A percentile compares a stretch with the other conserved stretches of the same genome.
These are phyloP conservation scores for Hymenoscyphus repandus DNA, from an alignment of 2,329 filamentous ascomycete species.

Conservation along the genomic window DNA sequence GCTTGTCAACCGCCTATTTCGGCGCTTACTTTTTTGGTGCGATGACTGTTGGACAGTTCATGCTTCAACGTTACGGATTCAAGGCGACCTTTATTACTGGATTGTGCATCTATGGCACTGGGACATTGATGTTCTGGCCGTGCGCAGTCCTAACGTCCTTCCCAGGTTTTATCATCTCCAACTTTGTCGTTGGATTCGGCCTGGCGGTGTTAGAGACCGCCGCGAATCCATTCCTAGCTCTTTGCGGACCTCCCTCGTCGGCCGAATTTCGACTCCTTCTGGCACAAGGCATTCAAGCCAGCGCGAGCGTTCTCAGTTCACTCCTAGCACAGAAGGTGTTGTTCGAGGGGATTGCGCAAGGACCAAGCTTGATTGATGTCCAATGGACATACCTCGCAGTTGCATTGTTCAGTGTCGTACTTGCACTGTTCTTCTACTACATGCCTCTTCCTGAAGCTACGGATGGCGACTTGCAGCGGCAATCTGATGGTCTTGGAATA, in stretches of 20 bases:
- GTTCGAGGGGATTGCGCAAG: slow-evolving; percentile 52
- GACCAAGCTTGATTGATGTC: slow-evolving; percentile 60
- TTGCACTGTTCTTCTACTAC: slow-evolving; percentile 66
- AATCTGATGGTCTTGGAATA: slow-evolving; percentile 29
- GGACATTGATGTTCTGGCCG: slow-evolving; percentile 84
- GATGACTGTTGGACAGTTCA: slow-evolving; percentile 62
- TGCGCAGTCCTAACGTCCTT: slow-evolving; percentile 70
- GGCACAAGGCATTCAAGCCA: slow-evolving; percentile 71
- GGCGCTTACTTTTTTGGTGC: slow-evolving; percentile 67
- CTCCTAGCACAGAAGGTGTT: slow-evolving; percentile 70
- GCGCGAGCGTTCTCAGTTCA: slow-evolving; percentile 67
- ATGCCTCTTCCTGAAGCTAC: slow-evolving; percentile 56
- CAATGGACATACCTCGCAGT: slow-evolving; percentile 86
- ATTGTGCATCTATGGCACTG: slow-evolving; percentile 66
- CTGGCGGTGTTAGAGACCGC: slow-evolving; percentile 74
- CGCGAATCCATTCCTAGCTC: slow-evolving; percentile 67
- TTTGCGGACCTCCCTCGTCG: slow-evolving; percentile 69
- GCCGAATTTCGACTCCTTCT: slow-evolving; percentile 70
- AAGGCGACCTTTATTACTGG: slow-evolving; percentile 76
- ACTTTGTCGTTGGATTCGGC: slow-evolving; percentile 71
- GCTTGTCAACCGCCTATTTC: slow-evolving; percentile 67
- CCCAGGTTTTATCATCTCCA: slow-evolving; percentile 69
- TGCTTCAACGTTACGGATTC: slow-evolving; percentile 68
- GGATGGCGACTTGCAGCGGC: slow-evolving; percentile 48
- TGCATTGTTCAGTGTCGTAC: slow-evolving; percentile 64